Conservation (phyloP, 306 rosid genomes). For the Citrullus colocynthis region DNA sequence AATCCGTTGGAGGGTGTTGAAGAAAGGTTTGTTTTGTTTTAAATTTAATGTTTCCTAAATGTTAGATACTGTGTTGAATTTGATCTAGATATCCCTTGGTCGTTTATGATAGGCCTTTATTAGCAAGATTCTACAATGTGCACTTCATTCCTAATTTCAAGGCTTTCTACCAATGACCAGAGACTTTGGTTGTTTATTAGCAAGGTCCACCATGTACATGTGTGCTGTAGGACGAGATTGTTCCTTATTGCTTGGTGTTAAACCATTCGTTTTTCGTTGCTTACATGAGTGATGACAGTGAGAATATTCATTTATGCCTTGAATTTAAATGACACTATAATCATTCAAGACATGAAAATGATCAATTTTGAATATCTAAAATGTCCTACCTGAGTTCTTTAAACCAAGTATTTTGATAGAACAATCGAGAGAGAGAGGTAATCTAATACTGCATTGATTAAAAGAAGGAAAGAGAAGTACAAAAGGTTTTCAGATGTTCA, state of each 20-base stretch:
- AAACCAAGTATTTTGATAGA: neutral
- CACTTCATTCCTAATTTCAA: neutral
- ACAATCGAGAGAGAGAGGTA: neutral
- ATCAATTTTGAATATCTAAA: neutral
- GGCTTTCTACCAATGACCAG: too few relatives aligned
- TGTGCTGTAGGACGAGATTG: too few relatives aligned
- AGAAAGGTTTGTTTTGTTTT: slow-evolving; percentile 39
- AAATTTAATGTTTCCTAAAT: neutral
- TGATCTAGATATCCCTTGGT: neutral
- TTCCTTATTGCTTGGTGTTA: neutral
- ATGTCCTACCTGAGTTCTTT: neutral
- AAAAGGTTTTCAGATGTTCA: neutral
- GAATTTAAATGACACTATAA: neutral
- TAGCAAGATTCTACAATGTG: neutral
- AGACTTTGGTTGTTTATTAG: too few relatives aligned
- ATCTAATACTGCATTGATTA: neutral
- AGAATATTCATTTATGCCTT: neutral
- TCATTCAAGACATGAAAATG: neutral
- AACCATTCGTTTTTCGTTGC: neutral
- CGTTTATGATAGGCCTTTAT: neutral
- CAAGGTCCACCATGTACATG: too few relatives aligned
- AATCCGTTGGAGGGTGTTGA: slow-evolving; percentile 79
- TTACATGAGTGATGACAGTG: neutral
- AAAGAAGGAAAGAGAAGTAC: neutral
- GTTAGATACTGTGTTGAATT: neutral